Evolutionary conservation across 768 basidiomycete genomes (phyloP).

Genomic region (Hydnum rufescens): DNA sequence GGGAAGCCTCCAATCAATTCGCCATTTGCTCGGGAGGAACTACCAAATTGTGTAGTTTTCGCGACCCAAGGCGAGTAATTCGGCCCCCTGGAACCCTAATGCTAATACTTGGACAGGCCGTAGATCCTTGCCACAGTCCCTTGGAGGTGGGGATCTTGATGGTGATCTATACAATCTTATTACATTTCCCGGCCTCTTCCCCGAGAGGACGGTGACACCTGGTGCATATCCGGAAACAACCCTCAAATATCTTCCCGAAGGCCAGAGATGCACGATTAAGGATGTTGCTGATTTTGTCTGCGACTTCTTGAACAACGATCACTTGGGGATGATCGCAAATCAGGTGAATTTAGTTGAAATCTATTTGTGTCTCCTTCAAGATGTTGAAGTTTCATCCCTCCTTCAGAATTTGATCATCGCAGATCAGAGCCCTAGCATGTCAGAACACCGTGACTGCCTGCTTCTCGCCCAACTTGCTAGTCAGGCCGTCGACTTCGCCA

Average conservation of each 20-base stretch:
- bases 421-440: conserved; percentile 37
- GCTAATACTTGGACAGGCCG: conserved; percentile 24
- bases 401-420: conserved; percentile 29
- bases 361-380: background rate
- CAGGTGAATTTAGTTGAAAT: conserved; percentile 23
- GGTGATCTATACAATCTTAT: conserved; percentile 41
- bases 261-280: conserved; percentile 23
- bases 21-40: conserved; percentile 29
- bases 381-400: conserved; percentile 3
- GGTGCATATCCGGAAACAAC: conserved; percentile 31
- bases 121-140: conserved; percentile 39
- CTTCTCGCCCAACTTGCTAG: conserved; percentile 32
- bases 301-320: conserved; percentile 48
- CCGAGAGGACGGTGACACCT: conserved; percentile 17
- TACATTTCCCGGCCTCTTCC: conserved; percentile 13
- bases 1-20: conserved; percentile 35
- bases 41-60: conserved; percentile 39
- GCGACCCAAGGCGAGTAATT: conserved; percentile 29
- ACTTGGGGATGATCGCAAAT: conserved; percentile 41
- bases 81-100: background rate
- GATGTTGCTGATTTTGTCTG: conserved; percentile 53
- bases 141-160: conserved; percentile 54
- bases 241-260: conserved; percentile 21
- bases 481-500: conserved; percentile 12
- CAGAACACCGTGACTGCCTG: conserved; percentile 29